These are phyloP conservation scores for Yamadazyma jaroonii DNA, from an alignment of 1,139 yeast genomes.

Conservation along the genomic window DNA sequence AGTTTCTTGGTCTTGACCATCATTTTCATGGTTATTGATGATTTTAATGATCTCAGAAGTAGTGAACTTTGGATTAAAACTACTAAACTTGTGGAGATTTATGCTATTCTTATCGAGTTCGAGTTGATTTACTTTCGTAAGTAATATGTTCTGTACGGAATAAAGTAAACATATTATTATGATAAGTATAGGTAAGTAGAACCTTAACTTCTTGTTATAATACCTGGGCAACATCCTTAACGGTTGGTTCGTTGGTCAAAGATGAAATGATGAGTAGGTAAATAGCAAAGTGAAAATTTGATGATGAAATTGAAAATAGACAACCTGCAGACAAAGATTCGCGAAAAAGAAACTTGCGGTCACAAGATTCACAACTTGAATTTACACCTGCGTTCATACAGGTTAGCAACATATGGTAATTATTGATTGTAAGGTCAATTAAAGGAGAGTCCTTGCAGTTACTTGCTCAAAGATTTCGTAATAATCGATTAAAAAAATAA, in stretches of 20 bases:
- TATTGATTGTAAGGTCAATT: no score
- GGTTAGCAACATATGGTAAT: no score
- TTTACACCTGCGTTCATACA: no score
- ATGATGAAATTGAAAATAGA: not conserved
- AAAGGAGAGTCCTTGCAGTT: no score
- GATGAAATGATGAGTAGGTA: no score
- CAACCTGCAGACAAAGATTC: no score
- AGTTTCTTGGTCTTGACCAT: not conserved
- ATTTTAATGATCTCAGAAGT: constrained; percentile 21
- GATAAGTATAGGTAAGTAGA: constrained; percentile 17
- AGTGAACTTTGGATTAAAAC: constrained; percentile 29
- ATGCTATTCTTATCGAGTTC: constrained; percentile 24
- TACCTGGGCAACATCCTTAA: constrained; percentile 13
- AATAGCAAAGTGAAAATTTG: not conserved
- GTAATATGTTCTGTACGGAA: constrained; percentile 12
- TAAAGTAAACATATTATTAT: constrained; percentile 15
- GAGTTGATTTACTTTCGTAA: constrained; percentile 21
- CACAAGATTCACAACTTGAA: no score
- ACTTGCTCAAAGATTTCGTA: no score
- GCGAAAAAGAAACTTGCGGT: no score
- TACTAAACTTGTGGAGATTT: constrained; percentile 19
- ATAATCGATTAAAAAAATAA: no score
- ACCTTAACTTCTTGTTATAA: constrained; percentile 20
- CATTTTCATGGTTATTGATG: not conserved
- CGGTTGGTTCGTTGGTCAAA: not conserved